Evolutionary conservation across 2,329 filamentous ascomycete species (phyloP).

Genomic region (Phaeosphaeriaceae sp.): DNA sequence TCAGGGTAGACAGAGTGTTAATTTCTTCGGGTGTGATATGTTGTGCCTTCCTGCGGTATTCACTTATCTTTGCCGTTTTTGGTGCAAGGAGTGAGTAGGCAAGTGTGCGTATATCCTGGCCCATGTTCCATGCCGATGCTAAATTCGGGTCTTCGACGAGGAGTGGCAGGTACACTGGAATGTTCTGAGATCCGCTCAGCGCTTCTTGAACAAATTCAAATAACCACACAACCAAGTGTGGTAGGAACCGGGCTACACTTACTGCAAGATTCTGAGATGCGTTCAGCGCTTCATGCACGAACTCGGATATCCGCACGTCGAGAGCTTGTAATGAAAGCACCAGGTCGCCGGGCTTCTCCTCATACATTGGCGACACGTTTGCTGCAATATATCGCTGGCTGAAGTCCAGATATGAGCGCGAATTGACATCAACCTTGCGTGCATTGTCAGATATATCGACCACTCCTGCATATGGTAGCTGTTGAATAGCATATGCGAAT

Average conservation of each 20-base stretch:
- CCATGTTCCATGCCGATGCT: slow-evolving; percentile 53
- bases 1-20: slow-evolving; percentile 8
- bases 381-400: slow-evolving; percentile 33
- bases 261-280: slow-evolving; percentile 46
- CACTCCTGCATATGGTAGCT: slow-evolving; percentile 40
- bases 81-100: slow-evolving; percentile 48
- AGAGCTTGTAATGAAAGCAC: slow-evolving; percentile 26
- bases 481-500: slow-evolving; percentile 50
- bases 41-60: slow-evolving; percentile 50
- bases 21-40: slow-evolving; percentile 28
- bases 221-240: slow-evolving; percentile 6
- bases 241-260: background rate
- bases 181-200: slow-evolving; percentile 19
- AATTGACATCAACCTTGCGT: slow-evolving; percentile 21
- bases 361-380: slow-evolving; percentile 8
- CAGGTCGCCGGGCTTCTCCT: slow-evolving; percentile 2
- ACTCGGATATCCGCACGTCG: slow-evolving; percentile 44
- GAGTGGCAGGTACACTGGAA: slow-evolving; percentile 68
- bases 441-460: slow-evolving; percentile 35
- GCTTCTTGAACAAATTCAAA: slow-evolving; percentile 42
- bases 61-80: slow-evolving; percentile 30
- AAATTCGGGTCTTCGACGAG: slow-evolving; percentile 59
- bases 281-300: slow-evolving; percentile 29
- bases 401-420: slow-evolving; percentile 36
- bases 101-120: slow-evolving; percentile 43